Conservation (phyloP, 805 yeast genomes). For the Teunomyces stri region DNA sequence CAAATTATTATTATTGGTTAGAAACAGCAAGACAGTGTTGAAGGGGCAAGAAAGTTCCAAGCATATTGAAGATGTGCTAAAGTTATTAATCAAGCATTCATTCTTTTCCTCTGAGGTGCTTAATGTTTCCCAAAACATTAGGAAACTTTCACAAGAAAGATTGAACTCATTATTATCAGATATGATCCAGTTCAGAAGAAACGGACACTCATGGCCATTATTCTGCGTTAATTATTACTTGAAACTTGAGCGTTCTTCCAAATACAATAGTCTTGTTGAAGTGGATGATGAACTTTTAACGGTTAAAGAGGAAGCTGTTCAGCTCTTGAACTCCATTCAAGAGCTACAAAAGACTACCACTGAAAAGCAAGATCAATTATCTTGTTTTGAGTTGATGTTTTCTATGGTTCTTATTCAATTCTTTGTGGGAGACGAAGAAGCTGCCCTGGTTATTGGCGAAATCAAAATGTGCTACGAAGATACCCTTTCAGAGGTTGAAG, state of each 20-base stretch:
- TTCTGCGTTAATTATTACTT: constrained; percentile 42
- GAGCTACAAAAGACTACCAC: constrained; percentile 34
- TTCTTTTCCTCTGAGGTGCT: constrained; percentile 31
- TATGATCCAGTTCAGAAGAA: constrained; percentile 44
- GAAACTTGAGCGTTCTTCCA: constrained; percentile 21
- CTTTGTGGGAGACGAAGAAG: constrained; percentile 74
- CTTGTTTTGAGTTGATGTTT: constrained; percentile 71
- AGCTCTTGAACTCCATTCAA: constrained; percentile 36
- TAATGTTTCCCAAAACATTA: constrained; percentile 32
- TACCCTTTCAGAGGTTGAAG: constrained; percentile 27
- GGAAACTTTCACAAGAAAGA: constrained; percentile 54
- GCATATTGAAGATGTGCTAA: constrained; percentile 36
- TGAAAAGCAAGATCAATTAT: constrained; percentile 43
- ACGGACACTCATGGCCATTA: constrained; percentile 61
- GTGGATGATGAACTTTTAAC: constrained; percentile 59
- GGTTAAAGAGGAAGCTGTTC: constrained; percentile 49
- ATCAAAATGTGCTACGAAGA: constrained; percentile 58
- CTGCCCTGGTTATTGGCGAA: constrained; percentile 72
- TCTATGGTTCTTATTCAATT: constrained; percentile 77
- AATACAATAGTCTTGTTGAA: constrained; percentile 22
- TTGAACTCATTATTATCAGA: constrained; percentile 67
- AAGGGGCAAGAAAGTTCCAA: constrained; percentile 9
- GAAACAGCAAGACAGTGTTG: constrained; percentile 40
- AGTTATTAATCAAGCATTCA: constrained; percentile 38
- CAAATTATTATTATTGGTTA: constrained; percentile 50